A percentile compares a stretch with the other conserved stretches of the same genome.
Conservation (phyloP, 257 asterid species). For the Gynochthodes officinalis region DNA sequence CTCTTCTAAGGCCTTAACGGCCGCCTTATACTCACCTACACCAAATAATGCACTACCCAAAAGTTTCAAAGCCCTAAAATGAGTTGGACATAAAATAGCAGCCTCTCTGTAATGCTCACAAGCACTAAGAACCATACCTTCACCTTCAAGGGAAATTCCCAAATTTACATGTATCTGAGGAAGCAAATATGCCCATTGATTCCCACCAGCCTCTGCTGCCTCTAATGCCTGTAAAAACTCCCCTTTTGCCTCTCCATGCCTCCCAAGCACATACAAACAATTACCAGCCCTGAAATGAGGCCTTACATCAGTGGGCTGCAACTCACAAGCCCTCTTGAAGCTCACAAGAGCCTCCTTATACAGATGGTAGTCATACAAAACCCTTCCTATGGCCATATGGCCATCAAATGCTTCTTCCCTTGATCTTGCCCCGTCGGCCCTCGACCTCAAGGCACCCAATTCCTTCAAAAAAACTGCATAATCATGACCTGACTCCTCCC, state of each 20-base stretch:
- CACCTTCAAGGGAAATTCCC: conserved; percentile 93
- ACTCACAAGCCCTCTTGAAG: conserved; percentile 91
- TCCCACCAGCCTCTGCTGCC: conserved; percentile 96
- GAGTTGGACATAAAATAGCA: conserved; percentile 96
- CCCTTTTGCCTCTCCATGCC: conserved; percentile 67
- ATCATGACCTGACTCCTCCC: conserved; percentile 82
- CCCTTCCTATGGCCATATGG: conserved; percentile 92
- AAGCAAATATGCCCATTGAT: conserved; percentile 95
- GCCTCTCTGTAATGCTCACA: conserved; percentile 99
- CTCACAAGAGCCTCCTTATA: conserved; percentile 87
- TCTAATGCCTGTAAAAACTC: conserved; percentile 87
- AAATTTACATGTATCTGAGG: conserved; percentile 98
- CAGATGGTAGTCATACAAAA: conserved; percentile 70
- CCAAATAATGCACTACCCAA: conserved; percentile 98
- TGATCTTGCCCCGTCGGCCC: conserved; percentile 88
- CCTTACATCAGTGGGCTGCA: conserved; percentile 87
- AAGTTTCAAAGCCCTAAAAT: conserved; percentile 90
- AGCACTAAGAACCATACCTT: conserved; percentile 95
- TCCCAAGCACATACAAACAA: conserved; percentile 74
- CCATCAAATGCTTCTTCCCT: conserved; percentile 97
- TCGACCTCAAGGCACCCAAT: conserved; percentile 76
- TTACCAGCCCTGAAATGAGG: conserved; percentile 96
- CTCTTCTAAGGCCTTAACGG: conserved; percentile 98
- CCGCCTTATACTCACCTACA: conserved; percentile 97
- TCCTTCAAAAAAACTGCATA: conserved; percentile 77